Conservation (phyloP, 768 basidiomycete genomes). For the Kwoniella sp. region DNA sequence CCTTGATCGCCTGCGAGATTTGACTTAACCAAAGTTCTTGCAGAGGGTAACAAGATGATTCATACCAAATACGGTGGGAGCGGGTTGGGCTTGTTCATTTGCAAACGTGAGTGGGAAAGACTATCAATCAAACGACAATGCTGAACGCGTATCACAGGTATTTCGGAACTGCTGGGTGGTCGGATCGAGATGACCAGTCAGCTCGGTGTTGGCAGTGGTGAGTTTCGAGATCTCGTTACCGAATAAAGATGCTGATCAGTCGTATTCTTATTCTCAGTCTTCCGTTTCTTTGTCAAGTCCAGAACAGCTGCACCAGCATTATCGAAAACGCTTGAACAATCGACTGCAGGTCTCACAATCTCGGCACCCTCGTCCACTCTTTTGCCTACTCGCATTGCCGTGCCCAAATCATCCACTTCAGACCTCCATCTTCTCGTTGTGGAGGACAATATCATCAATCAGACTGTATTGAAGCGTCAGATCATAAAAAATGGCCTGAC, state of each 20-base stretch:
- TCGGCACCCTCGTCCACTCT: slow-evolving; percentile 13
- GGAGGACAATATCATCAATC: slow-evolving; percentile 46
- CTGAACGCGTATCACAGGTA: slow-evolving; percentile 18
- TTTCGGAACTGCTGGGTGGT: slow-evolving; percentile 46
- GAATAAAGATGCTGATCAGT: background rate
- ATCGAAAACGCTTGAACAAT: slow-evolving; percentile 6
- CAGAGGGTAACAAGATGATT: slow-evolving; percentile 43
- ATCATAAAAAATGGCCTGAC: slow-evolving; percentile 36
- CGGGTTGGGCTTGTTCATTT: slow-evolving; percentile 51
- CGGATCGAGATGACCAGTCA: slow-evolving; percentile 43
- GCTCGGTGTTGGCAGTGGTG: slow-evolving; percentile 36
- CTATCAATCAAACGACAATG: no score
- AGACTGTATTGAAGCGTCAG: slow-evolving; percentile 34
- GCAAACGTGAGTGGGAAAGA: slow-evolving; percentile 28
- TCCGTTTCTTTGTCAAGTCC: slow-evolving; percentile 32
- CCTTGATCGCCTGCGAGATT: no score
- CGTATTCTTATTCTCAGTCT: slow-evolving; percentile 3
- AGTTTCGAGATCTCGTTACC: slow-evolving; percentile 8
- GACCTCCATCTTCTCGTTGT: slow-evolving; percentile 24
- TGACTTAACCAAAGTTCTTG: no score
- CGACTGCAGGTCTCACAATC: slow-evolving; percentile 3
- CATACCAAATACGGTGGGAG: slow-evolving; percentile 49
- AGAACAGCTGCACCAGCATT: slow-evolving; percentile 11
- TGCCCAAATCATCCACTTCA: background rate
- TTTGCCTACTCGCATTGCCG: background rate